phyloP scores from a whole-genome alignment of 805 yeast genomes.

The Saturnispora diversa region DNA sequence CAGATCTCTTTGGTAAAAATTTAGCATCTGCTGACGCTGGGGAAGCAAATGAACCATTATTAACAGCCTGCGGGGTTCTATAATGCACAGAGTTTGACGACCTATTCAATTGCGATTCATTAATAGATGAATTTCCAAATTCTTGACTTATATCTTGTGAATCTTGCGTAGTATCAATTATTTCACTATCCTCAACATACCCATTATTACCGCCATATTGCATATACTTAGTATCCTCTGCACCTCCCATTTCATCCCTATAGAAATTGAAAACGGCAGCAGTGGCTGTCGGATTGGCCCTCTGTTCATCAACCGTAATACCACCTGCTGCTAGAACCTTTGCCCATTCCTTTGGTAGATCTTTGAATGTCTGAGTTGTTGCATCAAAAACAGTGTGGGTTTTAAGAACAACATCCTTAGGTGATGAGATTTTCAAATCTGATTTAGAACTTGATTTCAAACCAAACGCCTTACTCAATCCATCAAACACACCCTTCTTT shows the following conservation, averaged over 20 bases:
- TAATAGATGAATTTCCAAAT: conserved; percentile 2
- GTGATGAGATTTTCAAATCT: conserved; percentile 66
- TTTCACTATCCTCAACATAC: conserved; percentile 14
- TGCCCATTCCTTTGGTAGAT: conserved; percentile 92
- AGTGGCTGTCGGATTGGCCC: conserved; percentile 89
- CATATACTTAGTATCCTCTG: conserved; percentile 26
- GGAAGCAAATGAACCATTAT: conserved; percentile 9
- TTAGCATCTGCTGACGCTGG: conserved; percentile 18
- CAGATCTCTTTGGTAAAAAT: conserved; percentile 30
- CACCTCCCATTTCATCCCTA: conserved; percentile 19
- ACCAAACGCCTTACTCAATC: conserved; percentile 39
- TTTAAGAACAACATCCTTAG: conserved; percentile 82
- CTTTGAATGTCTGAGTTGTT: conserved; percentile 79
- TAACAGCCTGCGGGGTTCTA: conserved; percentile 9
- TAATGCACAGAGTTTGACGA: neutral
- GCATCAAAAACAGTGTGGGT: conserved; percentile 91
- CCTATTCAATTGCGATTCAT: conserved; percentile 8
- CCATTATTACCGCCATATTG: conserved; percentile 19
- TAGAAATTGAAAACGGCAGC: conserved; percentile 27
- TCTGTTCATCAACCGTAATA: conserved; percentile 79
- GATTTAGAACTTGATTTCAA: conserved; percentile 17
- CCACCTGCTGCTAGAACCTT: conserved; percentile 75
- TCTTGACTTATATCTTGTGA: conserved; percentile 8
- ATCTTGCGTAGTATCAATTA: conserved; percentile 11
- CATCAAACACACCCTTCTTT: conserved; percentile 50